Base-by-base conservation (phyloP, 2,329 filamentous ascomycete genomes). In the Sporothrix pseudoabietina region DNA sequence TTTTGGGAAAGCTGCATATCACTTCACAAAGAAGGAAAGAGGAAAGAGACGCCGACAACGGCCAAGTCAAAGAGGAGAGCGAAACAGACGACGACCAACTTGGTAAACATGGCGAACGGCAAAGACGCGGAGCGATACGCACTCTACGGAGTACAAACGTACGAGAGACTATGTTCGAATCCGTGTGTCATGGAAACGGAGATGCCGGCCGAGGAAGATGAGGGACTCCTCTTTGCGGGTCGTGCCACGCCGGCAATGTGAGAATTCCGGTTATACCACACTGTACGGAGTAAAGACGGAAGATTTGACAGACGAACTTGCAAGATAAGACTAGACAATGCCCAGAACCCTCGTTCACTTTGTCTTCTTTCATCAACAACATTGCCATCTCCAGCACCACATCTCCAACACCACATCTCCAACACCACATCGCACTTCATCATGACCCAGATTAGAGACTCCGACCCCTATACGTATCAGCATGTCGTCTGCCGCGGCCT, bases 401-500 rank as follows among this genome's bases (percentile, higher is more conserved):
- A 26, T 26, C 1, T 26, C 26, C 16, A 47, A 26, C 35, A 66
- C n/a, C 26, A 5, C 57, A 66, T 10, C 44, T 35, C 14, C 5
- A 16, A 26, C 47, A 5, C 22, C 44, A 32, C 39, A n/a, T 26
- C 26, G 1, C 26, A 26, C 41, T 3, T 1, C 44, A 32, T 30
- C 7, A 70, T 70, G 72, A 69, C 66, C 8, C 72, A 71, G 35
- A 73, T 63, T 55, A 22, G 47, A 19, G 72, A 54, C 3, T 65
- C 71, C 63, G 49, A 55, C 69, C 39, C 71, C 6, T 35, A 63
- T 22, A 72, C 69, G 52, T 78, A 78, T 72, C 75, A 79, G 73
- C 78, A 78, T 72, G 72, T 78, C 41, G 75, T 78, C 19, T 75
- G 73, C 4, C 44, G 61, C 19, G 78, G 78, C 8, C 73, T 75